A percentile compares a stretch with the other conserved stretches of the same genome.
Conservation (phyloP, 768 basidiomycete genomes). For the Clavulina sp. region DNA sequence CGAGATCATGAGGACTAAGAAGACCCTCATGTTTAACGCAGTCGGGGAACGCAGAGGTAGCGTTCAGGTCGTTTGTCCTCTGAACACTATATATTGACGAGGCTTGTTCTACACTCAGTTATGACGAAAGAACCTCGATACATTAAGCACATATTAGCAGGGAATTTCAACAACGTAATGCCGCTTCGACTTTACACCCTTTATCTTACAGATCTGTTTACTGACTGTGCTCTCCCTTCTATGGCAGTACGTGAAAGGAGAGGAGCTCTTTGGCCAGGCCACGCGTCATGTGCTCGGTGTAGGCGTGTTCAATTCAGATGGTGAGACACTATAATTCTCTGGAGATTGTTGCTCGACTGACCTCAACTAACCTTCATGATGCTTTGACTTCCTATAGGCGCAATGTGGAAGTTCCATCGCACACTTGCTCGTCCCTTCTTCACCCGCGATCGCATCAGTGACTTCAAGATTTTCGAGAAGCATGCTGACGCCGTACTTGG, state of each 20-base stretch:
- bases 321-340: no score
- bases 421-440: conserved; percentile 58
- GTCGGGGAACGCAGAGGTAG: no score
- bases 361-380: not conserved
- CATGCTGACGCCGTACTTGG: conserved; percentile 28
- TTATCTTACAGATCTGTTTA: not conserved
- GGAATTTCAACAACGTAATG: conserved; percentile 43
- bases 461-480: conserved; percentile 40
- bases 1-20: no score
- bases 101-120: no score
- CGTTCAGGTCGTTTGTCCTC: no score
- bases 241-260: conserved; percentile 9
- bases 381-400: not conserved
- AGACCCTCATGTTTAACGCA: no score
- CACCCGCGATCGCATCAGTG: conserved; percentile 37
- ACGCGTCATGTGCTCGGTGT: conserved; percentile 29
- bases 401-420: conserved; percentile 58
- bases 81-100: no score
- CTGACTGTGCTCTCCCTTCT: not conserved
- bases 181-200: conserved; percentile 23
- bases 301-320: conserved; percentile 36
- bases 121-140: conserved; percentile 27
- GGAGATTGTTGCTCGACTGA: not conserved
- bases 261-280: not conserved
- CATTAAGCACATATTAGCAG: conserved; percentile 37